These are phyloP conservation scores for Auriscalpium vulgare DNA, from an alignment of 768 basidiomycete genomes.

Conservation along the genomic window DNA sequence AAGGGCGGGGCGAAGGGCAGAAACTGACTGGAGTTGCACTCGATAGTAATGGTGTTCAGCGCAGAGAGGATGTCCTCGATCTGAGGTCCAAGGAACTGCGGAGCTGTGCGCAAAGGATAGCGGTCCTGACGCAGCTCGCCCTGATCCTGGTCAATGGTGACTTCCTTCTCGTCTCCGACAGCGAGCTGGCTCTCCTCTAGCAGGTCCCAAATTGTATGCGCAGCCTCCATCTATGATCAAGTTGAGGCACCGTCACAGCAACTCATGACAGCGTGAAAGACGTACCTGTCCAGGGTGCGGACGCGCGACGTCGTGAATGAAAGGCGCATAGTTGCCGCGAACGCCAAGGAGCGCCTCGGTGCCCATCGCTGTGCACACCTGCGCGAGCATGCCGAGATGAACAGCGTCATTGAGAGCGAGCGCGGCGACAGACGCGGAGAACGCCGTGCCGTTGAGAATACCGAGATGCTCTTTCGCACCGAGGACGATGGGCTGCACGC, in stretches of 20 bases:
- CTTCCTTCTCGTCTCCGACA: conserved; percentile 51
- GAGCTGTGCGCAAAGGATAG: conserved; percentile 63
- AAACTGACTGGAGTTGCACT: conserved; percentile 74
- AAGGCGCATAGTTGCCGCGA: conserved; percentile 65
- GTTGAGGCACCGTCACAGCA: background rate
- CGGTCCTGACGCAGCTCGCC: conserved; percentile 76
- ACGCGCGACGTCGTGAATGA: conserved; percentile 67
- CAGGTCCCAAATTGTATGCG: conserved; percentile 58
- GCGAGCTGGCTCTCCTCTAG: conserved; percentile 66
- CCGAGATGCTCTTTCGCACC: conserved; percentile 75
- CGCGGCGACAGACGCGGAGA: conserved; percentile 68
- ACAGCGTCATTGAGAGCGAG: conserved; percentile 69
- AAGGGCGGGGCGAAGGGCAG: background rate
- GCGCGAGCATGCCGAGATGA: conserved; percentile 54
- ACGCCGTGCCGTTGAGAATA: conserved; percentile 80
- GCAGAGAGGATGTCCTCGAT: conserved; percentile 71
- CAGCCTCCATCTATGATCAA: conserved; percentile 52
- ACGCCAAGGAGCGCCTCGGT: conserved; percentile 75
- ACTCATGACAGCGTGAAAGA: background rate
- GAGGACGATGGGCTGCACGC: conserved; percentile 57
- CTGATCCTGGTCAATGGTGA: conserved; percentile 58
- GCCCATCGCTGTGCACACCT: conserved; percentile 77
- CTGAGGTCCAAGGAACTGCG: conserved; percentile 84
- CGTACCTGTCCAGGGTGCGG: conserved; percentile 76
- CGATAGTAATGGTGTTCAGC: conserved; percentile 54